Evolutionary conservation across 2,329 filamentous ascomycete genomes (phyloP).

Genomic region (Apiospora hydei): DNA sequence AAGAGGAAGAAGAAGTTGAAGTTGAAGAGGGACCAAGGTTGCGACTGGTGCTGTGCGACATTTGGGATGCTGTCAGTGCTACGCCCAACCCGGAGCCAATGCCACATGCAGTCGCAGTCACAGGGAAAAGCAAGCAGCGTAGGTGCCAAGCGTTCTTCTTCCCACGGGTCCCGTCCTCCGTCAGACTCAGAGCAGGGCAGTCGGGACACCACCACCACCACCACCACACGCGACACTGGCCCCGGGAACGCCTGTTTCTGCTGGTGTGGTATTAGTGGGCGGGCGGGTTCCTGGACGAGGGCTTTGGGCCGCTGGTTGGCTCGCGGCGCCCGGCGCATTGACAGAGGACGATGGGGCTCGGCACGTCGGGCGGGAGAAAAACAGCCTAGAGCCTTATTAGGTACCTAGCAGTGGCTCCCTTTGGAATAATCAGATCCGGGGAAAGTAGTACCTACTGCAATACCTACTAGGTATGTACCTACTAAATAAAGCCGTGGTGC

Average conservation of each 20-base stretch:
- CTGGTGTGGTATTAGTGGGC: constrained; percentile 4
- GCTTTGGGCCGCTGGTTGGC: background rate
- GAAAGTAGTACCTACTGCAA: background rate
- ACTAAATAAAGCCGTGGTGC: background rate
- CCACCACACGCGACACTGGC: constrained; percentile 19
- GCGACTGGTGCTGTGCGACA: background rate
- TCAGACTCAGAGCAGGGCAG: background rate
- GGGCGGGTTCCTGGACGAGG: background rate
- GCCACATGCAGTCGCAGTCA: background rate
- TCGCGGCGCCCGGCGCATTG: background rate
- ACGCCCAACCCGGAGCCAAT: background rate
- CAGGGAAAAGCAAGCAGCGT: background rate
- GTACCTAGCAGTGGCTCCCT: background rate
- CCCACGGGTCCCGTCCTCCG: constrained; percentile 4
- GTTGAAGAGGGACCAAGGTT: background rate
- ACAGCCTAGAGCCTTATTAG: background rate
- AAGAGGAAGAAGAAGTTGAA: background rate
- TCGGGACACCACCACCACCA: background rate
- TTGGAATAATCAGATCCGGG: background rate
- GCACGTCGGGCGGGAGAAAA: background rate
- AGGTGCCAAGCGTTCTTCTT: constrained; percentile 2
- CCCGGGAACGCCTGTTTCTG: constrained; percentile 8
- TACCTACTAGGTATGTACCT: background rate
- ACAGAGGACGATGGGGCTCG: background rate
- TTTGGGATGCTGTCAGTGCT: background rate